Conservation (phyloP, 148 eudicot genomes). For the Silene conica region DNA sequence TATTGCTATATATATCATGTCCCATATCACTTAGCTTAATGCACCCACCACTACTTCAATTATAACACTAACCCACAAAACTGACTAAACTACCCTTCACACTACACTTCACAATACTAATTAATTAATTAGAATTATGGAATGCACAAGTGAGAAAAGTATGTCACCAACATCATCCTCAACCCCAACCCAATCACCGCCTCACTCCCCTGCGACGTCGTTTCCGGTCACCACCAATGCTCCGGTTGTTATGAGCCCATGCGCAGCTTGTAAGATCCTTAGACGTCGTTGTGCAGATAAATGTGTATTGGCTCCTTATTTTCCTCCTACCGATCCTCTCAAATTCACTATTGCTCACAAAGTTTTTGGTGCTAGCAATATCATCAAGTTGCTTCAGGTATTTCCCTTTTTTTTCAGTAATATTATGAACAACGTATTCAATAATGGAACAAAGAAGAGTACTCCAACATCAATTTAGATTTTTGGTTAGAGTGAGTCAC, state of each 20-base stretch:
- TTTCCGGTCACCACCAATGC: slow-evolving; percentile 6
- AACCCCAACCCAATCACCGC: slow-evolving; percentile 22
- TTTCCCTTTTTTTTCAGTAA: too few species aligned
- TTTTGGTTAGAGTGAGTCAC: too few species aligned
- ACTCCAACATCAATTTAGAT: too few species aligned
- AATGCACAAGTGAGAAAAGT: slow-evolving; percentile 15
- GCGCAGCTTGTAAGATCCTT: slow-evolving; percentile 73
- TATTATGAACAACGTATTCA: too few species aligned
- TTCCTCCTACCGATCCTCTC: slow-evolving; percentile 70
- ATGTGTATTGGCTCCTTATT: slow-evolving; percentile 65
- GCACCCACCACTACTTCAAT: slow-evolving; percentile 9
- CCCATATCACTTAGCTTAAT: slow-evolving; percentile 9
- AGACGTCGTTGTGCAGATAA: slow-evolving; percentile 57
- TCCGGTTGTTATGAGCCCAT: slow-evolving; percentile 47
- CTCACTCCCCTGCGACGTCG: slow-evolving; percentile 17
- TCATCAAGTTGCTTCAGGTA: slow-evolving; percentile 75
- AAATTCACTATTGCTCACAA: slow-evolving; percentile 71
- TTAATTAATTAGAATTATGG: too few species aligned
- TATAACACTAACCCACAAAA: slow-evolving; percentile 5
- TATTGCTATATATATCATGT: slow-evolving; percentile 9
- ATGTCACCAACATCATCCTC: slow-evolving; percentile 17
- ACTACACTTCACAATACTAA: too few species aligned
- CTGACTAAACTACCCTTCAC: background rate
- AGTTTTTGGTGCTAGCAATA: slow-evolving; percentile 80
- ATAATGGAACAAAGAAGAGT: too few species aligned